Evolutionary conservation across 495 filamentous ascomycete species (phyloP).

Genomic region (Astrocystis sublimbata): DNA sequence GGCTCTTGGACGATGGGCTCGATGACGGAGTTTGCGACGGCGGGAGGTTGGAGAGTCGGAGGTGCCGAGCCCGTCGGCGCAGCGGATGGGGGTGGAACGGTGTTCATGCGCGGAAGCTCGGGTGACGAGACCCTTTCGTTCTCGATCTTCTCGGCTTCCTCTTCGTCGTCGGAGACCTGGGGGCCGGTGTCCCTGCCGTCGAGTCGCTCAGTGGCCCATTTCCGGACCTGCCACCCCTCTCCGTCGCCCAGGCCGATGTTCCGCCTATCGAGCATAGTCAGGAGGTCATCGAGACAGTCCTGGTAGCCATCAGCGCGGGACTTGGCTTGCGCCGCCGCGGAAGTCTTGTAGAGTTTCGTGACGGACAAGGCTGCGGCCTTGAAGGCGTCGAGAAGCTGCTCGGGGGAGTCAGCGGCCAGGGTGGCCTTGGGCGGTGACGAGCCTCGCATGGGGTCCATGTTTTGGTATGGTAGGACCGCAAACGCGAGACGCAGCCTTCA

Average conservation of each 20-base stretch:
- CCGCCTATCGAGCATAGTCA: conserved; percentile 79
- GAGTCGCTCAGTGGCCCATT: conserved; percentile 80
- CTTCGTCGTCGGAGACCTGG: conserved; percentile 66
- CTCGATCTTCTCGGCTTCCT: conserved; percentile 63
- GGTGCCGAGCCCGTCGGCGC: conserved; percentile 45
- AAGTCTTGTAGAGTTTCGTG: conserved; percentile 93
- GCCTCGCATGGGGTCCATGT: conserved; percentile 34
- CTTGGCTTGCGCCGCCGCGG: conserved; percentile 71
- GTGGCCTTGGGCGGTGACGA: conserved; percentile 30
- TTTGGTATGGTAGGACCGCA: neutral
- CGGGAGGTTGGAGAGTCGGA: conserved; percentile 27
- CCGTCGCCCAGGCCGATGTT: conserved; percentile 74
- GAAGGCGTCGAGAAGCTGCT: conserved; percentile 85
- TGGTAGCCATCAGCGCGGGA: conserved; percentile 82
- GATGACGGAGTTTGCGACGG: too few species aligned
- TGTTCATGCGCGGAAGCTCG: conserved; percentile 54
- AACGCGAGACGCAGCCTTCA: neutral
- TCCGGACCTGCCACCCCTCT: conserved; percentile 76
- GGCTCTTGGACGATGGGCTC: conserved; percentile 33
- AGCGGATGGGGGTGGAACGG: conserved; percentile 37
- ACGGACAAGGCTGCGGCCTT: conserved; percentile 90
- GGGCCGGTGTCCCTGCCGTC: conserved; percentile 57
- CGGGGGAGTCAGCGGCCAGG: conserved; percentile 57
- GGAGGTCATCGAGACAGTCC: conserved; percentile 87
- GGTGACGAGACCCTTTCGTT: conserved; percentile 64